phyloP scores from a whole-genome alignment of 345 rosid species.

The Ceriops zippeliana region DNA sequence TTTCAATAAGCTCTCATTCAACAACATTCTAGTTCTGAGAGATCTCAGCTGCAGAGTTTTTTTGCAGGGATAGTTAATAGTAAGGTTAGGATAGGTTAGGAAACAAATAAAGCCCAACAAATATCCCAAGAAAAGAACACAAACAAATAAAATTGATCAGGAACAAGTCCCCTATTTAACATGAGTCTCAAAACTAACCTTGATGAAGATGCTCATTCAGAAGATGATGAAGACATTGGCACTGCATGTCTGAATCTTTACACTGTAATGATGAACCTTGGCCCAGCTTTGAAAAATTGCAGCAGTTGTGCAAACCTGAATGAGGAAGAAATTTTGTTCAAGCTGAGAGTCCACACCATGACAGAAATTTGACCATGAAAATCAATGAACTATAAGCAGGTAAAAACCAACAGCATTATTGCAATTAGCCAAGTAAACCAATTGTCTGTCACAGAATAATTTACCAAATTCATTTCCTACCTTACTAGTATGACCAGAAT shows the following conservation, averaged over 20 bases:
- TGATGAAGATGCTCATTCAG: conserved; percentile 17
- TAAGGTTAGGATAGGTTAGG: not conserved
- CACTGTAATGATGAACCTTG: conserved; percentile 20
- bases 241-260: conserved; percentile 22
- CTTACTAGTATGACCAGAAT: conserved; percentile 15
- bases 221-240: conserved; percentile 27
- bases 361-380: not conserved
- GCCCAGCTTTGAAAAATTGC: conserved; percentile 22
- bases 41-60: not conserved
- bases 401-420: not conserved
- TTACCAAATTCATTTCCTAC: conserved; percentile 19
- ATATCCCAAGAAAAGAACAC: not conserved
- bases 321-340: conserved; percentile 4
- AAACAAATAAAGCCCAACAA: not conserved
- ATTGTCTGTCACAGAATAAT: not conserved
- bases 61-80: not conserved
- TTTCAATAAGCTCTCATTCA: not conserved
- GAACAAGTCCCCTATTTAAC: no score
- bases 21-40: not conserved
- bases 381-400: conserved; percentile 3
- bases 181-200: conserved; percentile 26
- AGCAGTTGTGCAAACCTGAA: conserved; percentile 29
- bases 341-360: not conserved
- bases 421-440: conserved; percentile 24
- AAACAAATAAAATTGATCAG: not conserved